Percentiles rank a stretch among this genome's conserved stretches.
These are phyloP conservation scores for Pseudonitzschia pungens DNA, from an alignment of 108 stramenopile genomes.

Conservation along the genomic window DNA sequence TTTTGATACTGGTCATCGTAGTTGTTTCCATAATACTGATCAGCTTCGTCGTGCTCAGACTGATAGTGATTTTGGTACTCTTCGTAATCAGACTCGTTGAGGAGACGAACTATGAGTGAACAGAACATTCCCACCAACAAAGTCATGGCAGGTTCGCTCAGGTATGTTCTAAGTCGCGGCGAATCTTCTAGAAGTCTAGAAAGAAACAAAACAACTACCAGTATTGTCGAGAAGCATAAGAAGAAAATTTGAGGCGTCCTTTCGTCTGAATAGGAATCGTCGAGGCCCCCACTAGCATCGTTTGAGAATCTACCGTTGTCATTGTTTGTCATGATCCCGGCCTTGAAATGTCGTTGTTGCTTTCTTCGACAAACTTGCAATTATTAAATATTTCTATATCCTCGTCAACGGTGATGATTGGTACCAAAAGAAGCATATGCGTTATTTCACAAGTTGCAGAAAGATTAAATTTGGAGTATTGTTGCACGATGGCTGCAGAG, in stretches of 20 bases:
- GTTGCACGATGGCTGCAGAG: too few relatives aligned
- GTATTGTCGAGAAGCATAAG: slow-evolving; percentile 40
- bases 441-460: background rate
- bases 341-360: background rate
- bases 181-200: slow-evolving; percentile 40
- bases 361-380: background rate
- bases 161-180: slow-evolving; percentile 31
- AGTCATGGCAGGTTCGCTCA: slow-evolving; percentile 65
- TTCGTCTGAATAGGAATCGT: slow-evolving; percentile 6
- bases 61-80: slow-evolving; percentile 11
- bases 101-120: slow-evolving; percentile 31
- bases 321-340: background rate
- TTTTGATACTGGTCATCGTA: slow-evolving; percentile 8
- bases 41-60: slow-evolving; percentile 18
- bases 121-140: slow-evolving; percentile 54
- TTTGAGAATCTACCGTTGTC: background rate
- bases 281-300: background rate
- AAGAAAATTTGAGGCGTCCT: slow-evolving; percentile 40
- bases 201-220: slow-evolving; percentile 42
- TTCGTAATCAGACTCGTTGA: slow-evolving; percentile 16
- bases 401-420: background rate
- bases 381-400: background rate
- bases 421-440: background rate
- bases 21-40: background rate
- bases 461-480: too few relatives aligned